A percentile compares a stretch with the other conserved stretches of the same genome.
These are phyloP conservation scores for Brassica napus DNA, from an alignment of 345 rosid species.

Conservation along the genomic window Da-Ae NC_063446.1:73290501-73291000, in stretches of 20 bases:
- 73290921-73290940: slow-evolving; percentile 66
- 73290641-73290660: neutral
- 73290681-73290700: slow-evolving; percentile 69
- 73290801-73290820: slow-evolving; percentile 58
- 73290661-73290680: neutral
- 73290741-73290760: slow-evolving; percentile 75
- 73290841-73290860: slow-evolving; percentile 11
- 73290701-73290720: slow-evolving; percentile 70
- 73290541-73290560: slow-evolving; percentile 55
- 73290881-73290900: neutral
- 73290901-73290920: slow-evolving; percentile 50
- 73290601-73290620: slow-evolving; percentile 64
- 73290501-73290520: neutral
- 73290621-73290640: neutral
- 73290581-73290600: slow-evolving; percentile 70
- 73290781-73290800: slow-evolving; percentile 69
- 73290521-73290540: slow-evolving; percentile 45
- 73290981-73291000: slow-evolving; percentile 65
- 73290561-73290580: slow-evolving; percentile 59
- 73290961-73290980: slow-evolving; percentile 52
- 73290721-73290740: slow-evolving; percentile 66
- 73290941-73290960: slow-evolving; percentile 68
- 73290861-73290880: neutral
- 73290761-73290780: slow-evolving; percentile 74
- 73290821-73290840: slow-evolving; percentile 39